Base-by-base conservation (phyloP, 352 stramenopile genomes). In the Pythium pyrilobum region DNA sequence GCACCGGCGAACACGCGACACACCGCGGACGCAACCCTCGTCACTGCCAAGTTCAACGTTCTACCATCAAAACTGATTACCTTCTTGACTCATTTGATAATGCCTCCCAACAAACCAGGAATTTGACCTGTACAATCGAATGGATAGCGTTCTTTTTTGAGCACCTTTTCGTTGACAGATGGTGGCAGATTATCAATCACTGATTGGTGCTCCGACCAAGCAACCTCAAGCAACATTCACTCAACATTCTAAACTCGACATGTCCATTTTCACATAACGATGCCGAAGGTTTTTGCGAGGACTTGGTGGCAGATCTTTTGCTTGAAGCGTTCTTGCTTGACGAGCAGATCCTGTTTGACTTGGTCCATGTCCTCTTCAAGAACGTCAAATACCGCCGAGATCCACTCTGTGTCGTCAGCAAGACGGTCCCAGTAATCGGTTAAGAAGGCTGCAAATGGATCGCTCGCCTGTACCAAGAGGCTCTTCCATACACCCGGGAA, bases 1-100 rank as follows among this genome's bases (percentile, higher is more conserved):
- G 13, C 46, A 47, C 24, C 15, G 23, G 40, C 31, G 37, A 59
- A 50, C 40, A 59, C 52, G 47, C 39, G 48, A 57, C 40, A 63
- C 11, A 24, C n/a, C 25, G 25, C 11, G 16, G 48, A 64, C 48
- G 41, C 56, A 64, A 52, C 56, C 56, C 56, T 64, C 49, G 56
- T 63, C 55, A 63, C 37, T 28, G 31, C 34, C 41, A 64, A 59
- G 56, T 64, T 64, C 56, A 64, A 64, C 39, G 25, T 34, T 13
- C 10, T 29, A 52, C 5, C 28, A 24, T 23, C 20, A 47, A 34
- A 4, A 2, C 1, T 34, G 52, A 33, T 38, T 32, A 25, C 9
- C 6, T 1, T 49, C 36, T 27, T 18, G 20, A 51, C 31, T n/a
- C 21, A 38, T 37, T 37, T 34, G 7, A 34, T 12, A 34, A n/a